Percentiles rank a stretch among this genome's conserved stretches.
phyloP scores from a whole-genome alignment of 495 filamentous ascomycete species.

The Tuber calosporum region DNA sequence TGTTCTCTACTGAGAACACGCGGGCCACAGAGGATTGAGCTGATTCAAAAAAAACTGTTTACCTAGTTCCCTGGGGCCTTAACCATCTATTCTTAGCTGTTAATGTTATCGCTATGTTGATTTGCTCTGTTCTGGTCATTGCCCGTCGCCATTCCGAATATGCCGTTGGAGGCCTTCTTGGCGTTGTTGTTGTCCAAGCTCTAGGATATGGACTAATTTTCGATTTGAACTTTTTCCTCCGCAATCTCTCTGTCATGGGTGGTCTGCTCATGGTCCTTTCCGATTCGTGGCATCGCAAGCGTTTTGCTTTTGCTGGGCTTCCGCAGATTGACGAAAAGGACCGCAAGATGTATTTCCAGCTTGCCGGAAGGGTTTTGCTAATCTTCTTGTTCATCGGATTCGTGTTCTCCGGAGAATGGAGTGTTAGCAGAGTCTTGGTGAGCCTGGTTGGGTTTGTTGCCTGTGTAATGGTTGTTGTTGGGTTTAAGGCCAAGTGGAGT shows the following conservation, averaged over 20 bases:
- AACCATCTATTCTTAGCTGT: constrained; percentile 88
- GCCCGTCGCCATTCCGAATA: constrained; percentile 83
- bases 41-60: constrained; percentile 28
- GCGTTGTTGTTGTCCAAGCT: constrained; percentile 89
- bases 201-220: constrained; percentile 97
- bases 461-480: constrained; percentile 97
- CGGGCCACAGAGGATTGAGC: background rate
- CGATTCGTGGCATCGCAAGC: constrained; percentile 95
- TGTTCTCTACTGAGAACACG: constrained; percentile 5
- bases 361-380: constrained; percentile 88
- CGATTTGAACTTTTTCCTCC: constrained; percentile 99
- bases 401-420: constrained; percentile 91
- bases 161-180: constrained; percentile 81
- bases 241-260: constrained; percentile 93
- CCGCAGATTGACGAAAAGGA: constrained; percentile 96
- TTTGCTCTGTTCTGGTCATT: constrained; percentile 79
- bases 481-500: constrained; percentile 99
- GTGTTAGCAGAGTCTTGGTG: constrained; percentile 72
- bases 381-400: constrained; percentile 97
- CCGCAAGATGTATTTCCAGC: constrained; percentile 99
- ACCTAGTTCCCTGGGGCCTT: constrained; percentile 73
- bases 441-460: constrained; percentile 76
- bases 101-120: constrained; percentile 83
- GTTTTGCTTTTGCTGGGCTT: constrained; percentile 88
- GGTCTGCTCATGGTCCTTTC: constrained; percentile 96